Conservation (phyloP, 345 rosid species). For the Stellera chamaejasme region DNA sequence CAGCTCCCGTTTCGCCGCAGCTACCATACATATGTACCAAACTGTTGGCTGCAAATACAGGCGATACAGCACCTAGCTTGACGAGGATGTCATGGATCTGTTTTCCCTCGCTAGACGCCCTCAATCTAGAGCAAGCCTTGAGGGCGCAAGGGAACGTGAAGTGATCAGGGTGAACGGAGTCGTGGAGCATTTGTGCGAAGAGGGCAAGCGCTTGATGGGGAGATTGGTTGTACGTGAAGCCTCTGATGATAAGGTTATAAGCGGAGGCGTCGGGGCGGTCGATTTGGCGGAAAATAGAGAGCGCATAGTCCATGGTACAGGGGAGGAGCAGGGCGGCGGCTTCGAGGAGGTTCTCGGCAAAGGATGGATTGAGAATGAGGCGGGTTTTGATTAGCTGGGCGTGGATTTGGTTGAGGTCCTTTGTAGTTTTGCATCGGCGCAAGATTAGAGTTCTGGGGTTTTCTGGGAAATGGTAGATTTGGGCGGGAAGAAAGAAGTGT, state of each 20-base stretch:
- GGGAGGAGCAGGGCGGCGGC: slow-evolving; percentile 26
- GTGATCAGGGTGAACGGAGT: slow-evolving; percentile 17
- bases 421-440: slow-evolving; percentile 26
- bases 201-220: slow-evolving; percentile 19
- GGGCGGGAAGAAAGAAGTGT: slow-evolving; percentile 9
- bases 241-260: slow-evolving; percentile 38
- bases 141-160: slow-evolving; percentile 31
- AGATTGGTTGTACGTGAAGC: slow-evolving; percentile 18
- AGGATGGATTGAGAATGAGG: slow-evolving; percentile 22
- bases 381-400: slow-evolving; percentile 34
- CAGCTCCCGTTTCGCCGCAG: slow-evolving; percentile 18
- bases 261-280: slow-evolving; percentile 26
- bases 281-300: slow-evolving; percentile 28
- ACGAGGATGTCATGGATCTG: slow-evolving; percentile 31
- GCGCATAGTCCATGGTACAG: slow-evolving; percentile 30
- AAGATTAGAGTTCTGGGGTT: slow-evolving; percentile 22
- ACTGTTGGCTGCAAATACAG: slow-evolving; percentile 22
- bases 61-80: slow-evolving; percentile 23
- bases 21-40: slow-evolving; percentile 21
- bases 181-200: slow-evolving; percentile 23
- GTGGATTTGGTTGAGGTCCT: slow-evolving; percentile 31
- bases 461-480: slow-evolving; percentile 21
- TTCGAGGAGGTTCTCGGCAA: slow-evolving; percentile 27
- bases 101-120: slow-evolving; percentile 26
- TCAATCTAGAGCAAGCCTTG: slow-evolving; percentile 34